Evolutionary conservation across 2,329 filamentous ascomycete species (phyloP).

Genomic region (Apiospora koreana): DNA sequence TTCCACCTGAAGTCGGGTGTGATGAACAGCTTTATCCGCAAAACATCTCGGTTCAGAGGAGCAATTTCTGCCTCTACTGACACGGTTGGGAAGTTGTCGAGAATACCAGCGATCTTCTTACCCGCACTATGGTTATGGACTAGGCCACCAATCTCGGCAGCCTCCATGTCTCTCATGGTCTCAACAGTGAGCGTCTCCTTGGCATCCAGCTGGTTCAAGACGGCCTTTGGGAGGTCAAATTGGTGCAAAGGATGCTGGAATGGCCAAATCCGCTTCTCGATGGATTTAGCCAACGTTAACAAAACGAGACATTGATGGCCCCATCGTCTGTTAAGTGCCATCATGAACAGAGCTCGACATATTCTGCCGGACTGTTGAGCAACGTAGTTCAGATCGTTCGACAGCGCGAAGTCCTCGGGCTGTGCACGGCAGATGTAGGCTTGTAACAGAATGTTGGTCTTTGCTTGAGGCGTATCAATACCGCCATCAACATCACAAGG

Average conservation of each 20-base stretch:
- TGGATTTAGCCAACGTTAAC: conserved; percentile 90
- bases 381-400: conserved; percentile 91
- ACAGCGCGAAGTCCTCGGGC: conserved; percentile 89
- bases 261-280: conserved; percentile 94
- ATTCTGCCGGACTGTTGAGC: conserved; percentile 95
- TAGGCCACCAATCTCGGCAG: conserved; percentile 83
- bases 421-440: conserved; percentile 88
- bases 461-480: conserved; percentile 74
- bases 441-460: conserved; percentile 94
- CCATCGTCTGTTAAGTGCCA: conserved; percentile 92
- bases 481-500: conserved; percentile 79
- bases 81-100: conserved; percentile 91
- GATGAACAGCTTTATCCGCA: conserved; percentile 85
- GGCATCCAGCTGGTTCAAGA: conserved; percentile 83
- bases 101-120: conserved; percentile 73
- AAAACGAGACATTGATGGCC: conserved; percentile 92
- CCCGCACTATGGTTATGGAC: conserved; percentile 92
- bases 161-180: conserved; percentile 87
- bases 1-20: conserved; percentile 95
- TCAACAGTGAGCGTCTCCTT: conserved; percentile 78
- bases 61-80: conserved; percentile 93
- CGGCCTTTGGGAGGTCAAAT: conserved; percentile 83
- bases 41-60: conserved; percentile 88
- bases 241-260: conserved; percentile 94
- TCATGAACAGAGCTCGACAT: conserved; percentile 94